Percentiles rank a stretch among this genome's conserved stretches.
These are phyloP conservation scores for Neoboletus subvelutipes DNA, from an alignment of 768 basidiomycete genomes.

Conservation along the genomic window DNA sequence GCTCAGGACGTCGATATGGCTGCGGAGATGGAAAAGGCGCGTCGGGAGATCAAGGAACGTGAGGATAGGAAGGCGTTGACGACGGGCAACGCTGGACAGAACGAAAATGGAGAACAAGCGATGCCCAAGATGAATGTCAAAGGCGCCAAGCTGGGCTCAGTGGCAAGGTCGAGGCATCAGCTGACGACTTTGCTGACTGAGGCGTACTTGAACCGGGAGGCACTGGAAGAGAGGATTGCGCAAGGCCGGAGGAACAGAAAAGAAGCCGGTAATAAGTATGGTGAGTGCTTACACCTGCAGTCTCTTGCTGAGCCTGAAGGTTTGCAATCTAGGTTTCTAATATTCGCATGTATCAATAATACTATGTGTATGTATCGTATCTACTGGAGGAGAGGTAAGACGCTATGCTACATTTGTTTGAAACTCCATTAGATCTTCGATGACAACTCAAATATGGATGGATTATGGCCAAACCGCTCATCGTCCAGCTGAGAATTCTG, in stretches of 20 bases:
- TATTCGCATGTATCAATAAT: neutral
- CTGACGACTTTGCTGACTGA: conserved; percentile 77
- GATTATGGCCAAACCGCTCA: neutral
- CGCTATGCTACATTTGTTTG: conserved; percentile 24
- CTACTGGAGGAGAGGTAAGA: conserved; percentile 12
- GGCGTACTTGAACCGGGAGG: conserved; percentile 81
- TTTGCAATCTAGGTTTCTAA: conserved; percentile 24
- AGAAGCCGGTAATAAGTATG: conserved; percentile 91
- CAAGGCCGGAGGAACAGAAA: conserved; percentile 82
- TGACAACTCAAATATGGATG: neutral
- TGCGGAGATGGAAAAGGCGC: conserved; percentile 77
- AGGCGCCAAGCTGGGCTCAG: conserved; percentile 69
- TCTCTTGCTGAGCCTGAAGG: neutral
- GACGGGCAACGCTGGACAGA: conserved; percentile 44
- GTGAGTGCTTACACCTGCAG: conserved; percentile 39
- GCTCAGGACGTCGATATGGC: conserved; percentile 63
- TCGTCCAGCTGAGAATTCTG: conserved; percentile 31
- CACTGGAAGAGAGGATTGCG: conserved; percentile 79
- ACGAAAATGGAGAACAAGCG: conserved; percentile 43
- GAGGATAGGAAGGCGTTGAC: conserved; percentile 80
- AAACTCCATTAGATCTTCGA: neutral
- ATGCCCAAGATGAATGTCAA: conserved; percentile 83
- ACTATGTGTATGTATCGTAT: conserved; percentile 19
- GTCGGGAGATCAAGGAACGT: conserved; percentile 67
- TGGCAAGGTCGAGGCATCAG: conserved; percentile 75